Conservation (phyloP, 768 basidiomycete genomes). For the Artomyces pyxidatus region DNA sequence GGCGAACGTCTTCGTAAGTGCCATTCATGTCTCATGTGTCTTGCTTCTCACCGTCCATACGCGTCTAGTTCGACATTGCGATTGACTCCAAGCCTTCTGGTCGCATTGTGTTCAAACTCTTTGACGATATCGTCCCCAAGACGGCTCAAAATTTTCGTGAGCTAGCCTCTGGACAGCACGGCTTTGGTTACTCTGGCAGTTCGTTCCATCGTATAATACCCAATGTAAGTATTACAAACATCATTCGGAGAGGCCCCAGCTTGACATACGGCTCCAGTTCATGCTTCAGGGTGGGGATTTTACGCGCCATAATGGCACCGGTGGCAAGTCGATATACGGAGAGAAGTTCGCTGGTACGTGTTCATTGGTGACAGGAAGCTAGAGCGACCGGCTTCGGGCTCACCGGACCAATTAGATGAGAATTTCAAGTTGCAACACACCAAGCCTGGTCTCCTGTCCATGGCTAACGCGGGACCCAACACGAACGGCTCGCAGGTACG, state of each 20-base stretch:
- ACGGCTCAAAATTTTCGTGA: constrained; percentile 79
- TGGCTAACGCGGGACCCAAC: constrained; percentile 43
- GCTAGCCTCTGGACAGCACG: constrained; percentile 57
- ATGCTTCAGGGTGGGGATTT: constrained; percentile 36
- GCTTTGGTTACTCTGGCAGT: constrained; percentile 66
- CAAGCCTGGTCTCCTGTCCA: constrained; percentile 36
- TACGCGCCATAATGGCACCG: constrained; percentile 27
- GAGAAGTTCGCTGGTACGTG: constrained; percentile 25
- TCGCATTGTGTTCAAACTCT: constrained; percentile 77
- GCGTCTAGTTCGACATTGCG: constrained; percentile 49
- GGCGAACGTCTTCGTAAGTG: constrained; percentile 22
- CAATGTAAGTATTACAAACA: constrained; percentile 18
- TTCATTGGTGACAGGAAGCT: too few relatives aligned
- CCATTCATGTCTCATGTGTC: not conserved
- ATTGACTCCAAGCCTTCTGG: constrained; percentile 56
- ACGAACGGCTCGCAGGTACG: constrained; percentile 42
- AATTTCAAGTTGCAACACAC: constrained; percentile 30
- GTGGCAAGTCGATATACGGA: constrained; percentile 33
- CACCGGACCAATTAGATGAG: too few relatives aligned
- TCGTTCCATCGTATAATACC: constrained; percentile 56
- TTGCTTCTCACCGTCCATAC: not conserved
- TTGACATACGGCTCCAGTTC: constrained; percentile 19
- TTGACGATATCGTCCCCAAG: constrained; percentile 74
- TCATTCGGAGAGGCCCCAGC: not conserved
- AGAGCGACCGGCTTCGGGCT: too few relatives aligned